phyloP scores from a whole-genome alignment of 2,329 filamentous ascomycete species.

The Colletotrichum melonis region DNA sequence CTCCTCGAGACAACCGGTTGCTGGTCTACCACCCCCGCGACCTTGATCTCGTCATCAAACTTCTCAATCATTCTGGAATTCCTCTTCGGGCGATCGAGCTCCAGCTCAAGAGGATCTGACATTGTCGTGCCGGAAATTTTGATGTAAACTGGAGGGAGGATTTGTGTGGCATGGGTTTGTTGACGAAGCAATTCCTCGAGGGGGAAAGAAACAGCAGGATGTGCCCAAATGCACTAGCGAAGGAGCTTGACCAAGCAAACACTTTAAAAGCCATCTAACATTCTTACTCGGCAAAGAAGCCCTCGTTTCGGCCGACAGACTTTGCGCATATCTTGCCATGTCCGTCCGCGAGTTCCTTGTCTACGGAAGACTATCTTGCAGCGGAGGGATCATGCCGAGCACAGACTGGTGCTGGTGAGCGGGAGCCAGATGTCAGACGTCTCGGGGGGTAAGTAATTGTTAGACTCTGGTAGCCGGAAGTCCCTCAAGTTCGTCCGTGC shows the following conservation, averaged over 20 bases:
- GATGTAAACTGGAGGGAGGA: too few relatives aligned
- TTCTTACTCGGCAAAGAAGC: not conserved
- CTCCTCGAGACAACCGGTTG: not conserved
- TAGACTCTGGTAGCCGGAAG: conserved; percentile 2
- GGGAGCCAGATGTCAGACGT: not conserved
- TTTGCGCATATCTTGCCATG: not conserved
- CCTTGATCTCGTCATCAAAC: conserved; percentile 3
- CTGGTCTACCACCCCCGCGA: not conserved
- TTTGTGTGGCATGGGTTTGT: not conserved
- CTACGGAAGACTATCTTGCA: not conserved
- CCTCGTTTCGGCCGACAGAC: not conserved
- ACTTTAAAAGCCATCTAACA: not conserved
- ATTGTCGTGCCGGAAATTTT: not conserved
- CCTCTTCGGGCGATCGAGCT: not conserved
- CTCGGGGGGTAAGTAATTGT: not conserved
- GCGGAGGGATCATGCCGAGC: not conserved
- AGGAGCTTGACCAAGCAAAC: not conserved
- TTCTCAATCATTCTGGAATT: conserved; percentile 3
- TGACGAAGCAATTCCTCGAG: not conserved
- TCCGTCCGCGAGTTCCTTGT: not conserved
- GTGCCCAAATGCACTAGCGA: not conserved
- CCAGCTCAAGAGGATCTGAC: not conserved
- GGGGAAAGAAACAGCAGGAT: not conserved
- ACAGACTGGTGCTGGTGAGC: not conserved
- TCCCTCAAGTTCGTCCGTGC: conserved; percentile 3